phyloP scores from a whole-genome alignment of 2,329 filamentous ascomycete genomes.

The Colletotrichum caudatum region DNA sequence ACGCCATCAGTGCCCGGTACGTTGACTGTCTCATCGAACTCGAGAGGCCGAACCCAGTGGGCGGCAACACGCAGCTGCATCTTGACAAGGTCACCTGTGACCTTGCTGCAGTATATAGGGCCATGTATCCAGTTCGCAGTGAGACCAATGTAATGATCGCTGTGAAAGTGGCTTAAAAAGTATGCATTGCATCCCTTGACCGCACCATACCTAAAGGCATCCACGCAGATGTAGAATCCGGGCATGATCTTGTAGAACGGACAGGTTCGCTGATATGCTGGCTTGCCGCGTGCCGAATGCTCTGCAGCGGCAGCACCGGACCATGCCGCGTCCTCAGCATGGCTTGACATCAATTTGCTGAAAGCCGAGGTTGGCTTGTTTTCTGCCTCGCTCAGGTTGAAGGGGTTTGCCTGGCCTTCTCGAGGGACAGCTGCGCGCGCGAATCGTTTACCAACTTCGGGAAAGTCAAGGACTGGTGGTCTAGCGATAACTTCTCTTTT shows the following conservation, averaged over 20 bases:
- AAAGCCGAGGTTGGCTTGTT: slow-evolving; percentile 77
- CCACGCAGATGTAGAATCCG: slow-evolving; percentile 91
- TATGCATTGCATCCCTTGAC: slow-evolving; percentile 94
- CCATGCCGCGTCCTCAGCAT: slow-evolving; percentile 93
- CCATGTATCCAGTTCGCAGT: slow-evolving; percentile 91
- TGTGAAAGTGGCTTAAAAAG: slow-evolving; percentile 97
- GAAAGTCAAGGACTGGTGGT: slow-evolving; percentile 50
- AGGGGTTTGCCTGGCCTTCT: slow-evolving; percentile 85
- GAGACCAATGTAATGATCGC: slow-evolving; percentile 94
- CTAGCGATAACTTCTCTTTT: slow-evolving; percentile 18
- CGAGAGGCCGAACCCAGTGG: slow-evolving; percentile 85
- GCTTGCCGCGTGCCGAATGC: slow-evolving; percentile 81
- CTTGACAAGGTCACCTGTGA: slow-evolving; percentile 89
- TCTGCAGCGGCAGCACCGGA: slow-evolving; percentile 85
- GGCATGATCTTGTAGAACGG: slow-evolving; percentile 99
- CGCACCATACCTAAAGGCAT: slow-evolving; percentile 95
- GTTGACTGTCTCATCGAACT: slow-evolving; percentile 84
- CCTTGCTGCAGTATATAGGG: slow-evolving; percentile 94
- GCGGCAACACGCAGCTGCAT: slow-evolving; percentile 88
- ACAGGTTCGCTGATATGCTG: slow-evolving; percentile 89
- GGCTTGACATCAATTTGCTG: slow-evolving; percentile 90
- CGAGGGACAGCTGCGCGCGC: slow-evolving; percentile 77
- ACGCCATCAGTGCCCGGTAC: slow-evolving; percentile 87
- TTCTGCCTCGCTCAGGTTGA: slow-evolving; percentile 63
- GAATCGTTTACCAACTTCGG: slow-evolving; percentile 67